phyloP scores from a whole-genome alignment of 164 flowering plant genomes.

The Chimonanthus salicifolius region DNA sequence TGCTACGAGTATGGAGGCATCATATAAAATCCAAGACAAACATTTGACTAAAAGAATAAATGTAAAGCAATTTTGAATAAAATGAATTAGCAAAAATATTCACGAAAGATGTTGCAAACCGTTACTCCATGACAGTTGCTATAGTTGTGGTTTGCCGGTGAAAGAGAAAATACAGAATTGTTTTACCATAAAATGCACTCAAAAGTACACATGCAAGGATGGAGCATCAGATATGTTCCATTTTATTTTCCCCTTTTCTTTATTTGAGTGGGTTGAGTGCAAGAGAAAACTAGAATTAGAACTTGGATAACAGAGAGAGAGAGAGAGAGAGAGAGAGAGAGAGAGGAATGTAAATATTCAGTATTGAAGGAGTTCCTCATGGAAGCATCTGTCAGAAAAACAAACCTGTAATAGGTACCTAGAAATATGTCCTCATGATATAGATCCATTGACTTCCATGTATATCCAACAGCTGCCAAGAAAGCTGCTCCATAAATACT shows the following conservation, averaged over 20 bases:
- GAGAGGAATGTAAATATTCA: background rate
- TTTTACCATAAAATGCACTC: slow-evolving; percentile 1
- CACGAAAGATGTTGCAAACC: too few relatives aligned
- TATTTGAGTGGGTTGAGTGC: background rate
- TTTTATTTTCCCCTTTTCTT: background rate
- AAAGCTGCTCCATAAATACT: slow-evolving; percentile 68
- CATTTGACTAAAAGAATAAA: too few relatives aligned
- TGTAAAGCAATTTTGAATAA: too few relatives aligned
- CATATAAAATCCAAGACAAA: too few relatives aligned
- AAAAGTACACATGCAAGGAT: background rate
- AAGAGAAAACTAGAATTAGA: background rate
- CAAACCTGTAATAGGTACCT: slow-evolving; percentile 73
- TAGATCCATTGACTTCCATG: slow-evolving; percentile 59
- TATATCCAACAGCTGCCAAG: slow-evolving; percentile 75
- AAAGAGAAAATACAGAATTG: background rate
- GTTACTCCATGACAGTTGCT: too few relatives aligned
- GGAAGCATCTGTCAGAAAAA: background rate
- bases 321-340: background rate
- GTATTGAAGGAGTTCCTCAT: background rate
- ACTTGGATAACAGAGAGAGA: background rate
- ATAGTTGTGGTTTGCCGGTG: background rate
- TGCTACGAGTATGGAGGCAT: too few relatives aligned
- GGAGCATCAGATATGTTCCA: background rate
- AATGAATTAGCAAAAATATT: too few relatives aligned
- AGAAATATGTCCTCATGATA: slow-evolving; percentile 58